Evolutionary conservation across 345 rosid species (phyloP).

Genomic region (Combretum micranthum): DNA sequence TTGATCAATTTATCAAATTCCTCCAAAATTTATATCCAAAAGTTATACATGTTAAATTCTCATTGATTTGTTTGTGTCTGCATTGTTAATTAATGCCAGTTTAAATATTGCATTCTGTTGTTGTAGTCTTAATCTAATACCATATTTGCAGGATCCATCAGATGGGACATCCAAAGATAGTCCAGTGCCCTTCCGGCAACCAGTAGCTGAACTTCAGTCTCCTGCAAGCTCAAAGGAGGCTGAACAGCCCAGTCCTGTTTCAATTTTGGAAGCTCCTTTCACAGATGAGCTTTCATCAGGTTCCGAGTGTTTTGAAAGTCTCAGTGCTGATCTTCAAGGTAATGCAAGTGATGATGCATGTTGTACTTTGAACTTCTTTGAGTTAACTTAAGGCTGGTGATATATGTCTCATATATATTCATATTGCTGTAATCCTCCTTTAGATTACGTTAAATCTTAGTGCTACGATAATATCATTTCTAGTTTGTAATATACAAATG

Average conservation of each 20-base stretch:
- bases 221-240: conserved; percentile 59
- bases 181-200: conserved; percentile 21
- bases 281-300: conserved; percentile 62
- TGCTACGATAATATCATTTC: too few species aligned
- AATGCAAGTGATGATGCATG: conserved; percentile 9
- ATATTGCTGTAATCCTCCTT: background rate
- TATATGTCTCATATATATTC: too few species aligned
- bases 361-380: background rate
- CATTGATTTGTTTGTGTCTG: too few species aligned
- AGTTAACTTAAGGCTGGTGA: background rate
- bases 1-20: too few species aligned
- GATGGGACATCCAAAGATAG: conserved; percentile 27
- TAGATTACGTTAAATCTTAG: too few species aligned
- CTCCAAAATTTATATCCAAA: too few species aligned
- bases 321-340: conserved; percentile 93
- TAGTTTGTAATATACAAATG: too few species aligned
- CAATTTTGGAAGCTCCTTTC: conserved; percentile 83
- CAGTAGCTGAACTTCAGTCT: conserved; percentile 45
- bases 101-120: too few species aligned
- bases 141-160: conserved; percentile 42
- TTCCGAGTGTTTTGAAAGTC: conserved; percentile 92
- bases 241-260: conserved; percentile 95
- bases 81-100: too few species aligned
- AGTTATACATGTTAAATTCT: too few species aligned
- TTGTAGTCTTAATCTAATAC: too few species aligned